A percentile compares a stretch with the other conserved stretches of the same genome.
phyloP scores from a whole-genome alignment of 2,329 filamentous ascomycete genomes.

The Fusarium neocosmosporiellum region DNA sequence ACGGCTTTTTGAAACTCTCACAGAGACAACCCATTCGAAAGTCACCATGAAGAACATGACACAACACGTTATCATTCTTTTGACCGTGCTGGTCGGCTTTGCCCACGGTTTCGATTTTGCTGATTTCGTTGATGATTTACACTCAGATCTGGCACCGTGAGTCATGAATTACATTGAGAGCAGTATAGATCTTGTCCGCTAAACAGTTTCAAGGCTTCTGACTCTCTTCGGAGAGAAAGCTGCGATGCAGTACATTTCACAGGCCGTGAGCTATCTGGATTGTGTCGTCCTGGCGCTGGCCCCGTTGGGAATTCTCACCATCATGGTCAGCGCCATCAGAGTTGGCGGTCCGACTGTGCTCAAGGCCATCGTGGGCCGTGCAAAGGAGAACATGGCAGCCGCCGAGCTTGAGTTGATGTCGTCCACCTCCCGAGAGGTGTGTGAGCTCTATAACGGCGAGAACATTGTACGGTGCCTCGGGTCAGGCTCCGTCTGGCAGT shows the following conservation, averaged over 20 bases:
- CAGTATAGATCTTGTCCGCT: not conserved
- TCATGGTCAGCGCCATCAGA: constrained; percentile 56
- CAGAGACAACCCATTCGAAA: not conserved
- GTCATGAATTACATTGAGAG: not conserved
- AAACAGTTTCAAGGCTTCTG: not conserved
- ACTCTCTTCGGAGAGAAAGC: constrained; percentile 58
- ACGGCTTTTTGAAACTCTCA: not conserved
- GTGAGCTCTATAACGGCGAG: constrained; percentile 57
- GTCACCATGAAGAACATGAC: not conserved
- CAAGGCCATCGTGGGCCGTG: constrained; percentile 57
- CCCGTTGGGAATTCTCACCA: constrained; percentile 58
- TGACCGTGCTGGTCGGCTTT: not conserved
- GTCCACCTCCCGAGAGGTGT: constrained; percentile 55
- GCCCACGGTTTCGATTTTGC: not conserved
- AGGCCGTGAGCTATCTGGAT: constrained; percentile 54
- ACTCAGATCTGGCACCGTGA: not conserved
- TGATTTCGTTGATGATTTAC: not conserved
- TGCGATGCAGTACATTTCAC: constrained; percentile 60
- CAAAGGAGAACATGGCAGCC: constrained; percentile 54
- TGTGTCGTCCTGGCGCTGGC: constrained; percentile 59
- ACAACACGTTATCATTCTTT: not conserved
- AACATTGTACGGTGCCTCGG: constrained; percentile 44
- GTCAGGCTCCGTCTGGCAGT: not conserved
- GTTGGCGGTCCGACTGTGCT: constrained; percentile 56
- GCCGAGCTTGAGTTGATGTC: constrained; percentile 58